phyloP scores from a whole-genome alignment of 352 stramenopile species.

The Globisporangium middletonii region DNA sequence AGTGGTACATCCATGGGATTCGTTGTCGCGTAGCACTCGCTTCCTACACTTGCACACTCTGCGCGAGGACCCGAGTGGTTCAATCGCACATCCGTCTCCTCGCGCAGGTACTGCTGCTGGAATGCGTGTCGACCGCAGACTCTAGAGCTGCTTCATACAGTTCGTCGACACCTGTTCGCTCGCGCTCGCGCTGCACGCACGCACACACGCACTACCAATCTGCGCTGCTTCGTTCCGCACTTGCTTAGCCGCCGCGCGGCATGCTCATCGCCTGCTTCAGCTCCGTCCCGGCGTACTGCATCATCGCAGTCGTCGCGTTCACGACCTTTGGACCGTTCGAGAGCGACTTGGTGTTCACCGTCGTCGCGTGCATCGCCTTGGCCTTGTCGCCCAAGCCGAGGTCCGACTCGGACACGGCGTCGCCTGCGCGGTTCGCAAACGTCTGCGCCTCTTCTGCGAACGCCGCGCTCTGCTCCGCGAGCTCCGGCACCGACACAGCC shows the following conservation, averaged over 20 bases:
- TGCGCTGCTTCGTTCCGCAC: too few species aligned
- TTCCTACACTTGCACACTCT: too few species aligned
- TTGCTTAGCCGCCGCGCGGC: constrained; percentile 24
- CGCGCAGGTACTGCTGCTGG: too few species aligned
- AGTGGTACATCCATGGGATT: too few species aligned
- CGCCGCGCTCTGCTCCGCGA: constrained; percentile 28
- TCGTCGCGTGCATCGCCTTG: constrained; percentile 18
- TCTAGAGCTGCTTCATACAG: too few species aligned
- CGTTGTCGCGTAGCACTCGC: too few species aligned
- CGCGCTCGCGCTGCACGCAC: too few species aligned
- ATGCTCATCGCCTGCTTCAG: constrained; percentile 33
- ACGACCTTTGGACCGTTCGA: constrained; percentile 43
- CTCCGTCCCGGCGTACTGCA: constrained; percentile 42
- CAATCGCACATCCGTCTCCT: too few species aligned
- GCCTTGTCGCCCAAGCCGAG: constrained; percentile 34
- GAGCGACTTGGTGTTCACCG: constrained; percentile 37
- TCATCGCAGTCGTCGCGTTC: constrained; percentile 36
- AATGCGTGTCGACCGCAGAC: too few species aligned
- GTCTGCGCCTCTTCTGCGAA: constrained; percentile 37
- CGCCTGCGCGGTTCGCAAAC: constrained; percentile 34
- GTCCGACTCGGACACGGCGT: constrained; percentile 30
- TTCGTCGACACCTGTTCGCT: too few species aligned
- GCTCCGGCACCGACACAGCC: constrained; percentile 35
- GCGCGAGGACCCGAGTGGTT: too few species aligned
- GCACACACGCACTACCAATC: too few species aligned